These are phyloP conservation scores for Athelia sp. DNA, from an alignment of 1,284 basidiomycete species.

Conservation along the genomic window DNA sequence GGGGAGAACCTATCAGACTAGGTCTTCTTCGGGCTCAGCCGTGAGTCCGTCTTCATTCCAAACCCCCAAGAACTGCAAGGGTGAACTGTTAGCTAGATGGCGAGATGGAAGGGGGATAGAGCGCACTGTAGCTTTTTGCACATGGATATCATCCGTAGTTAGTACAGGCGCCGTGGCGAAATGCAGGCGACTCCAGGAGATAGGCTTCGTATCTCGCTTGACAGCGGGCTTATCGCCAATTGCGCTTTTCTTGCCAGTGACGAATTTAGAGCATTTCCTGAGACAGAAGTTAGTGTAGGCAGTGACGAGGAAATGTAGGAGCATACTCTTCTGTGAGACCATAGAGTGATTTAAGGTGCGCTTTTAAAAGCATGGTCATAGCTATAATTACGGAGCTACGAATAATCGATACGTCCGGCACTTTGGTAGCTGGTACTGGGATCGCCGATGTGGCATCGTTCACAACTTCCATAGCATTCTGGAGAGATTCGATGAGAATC, in stretches of 20 bases:
- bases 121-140: constrained; percentile 56
- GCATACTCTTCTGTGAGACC: constrained; percentile 82
- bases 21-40: constrained; percentile 61
- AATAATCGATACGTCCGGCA: constrained; percentile 37
- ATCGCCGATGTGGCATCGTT: neutral
- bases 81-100: constrained; percentile 3
- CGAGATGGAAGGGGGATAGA: constrained; percentile 4
- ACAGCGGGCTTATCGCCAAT: constrained; percentile 77
- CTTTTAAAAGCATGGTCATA: constrained; percentile 80
- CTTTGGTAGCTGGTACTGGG: constrained; percentile 7
- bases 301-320: constrained; percentile 3
- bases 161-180: constrained; percentile 55
- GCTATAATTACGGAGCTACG: constrained; percentile 71
- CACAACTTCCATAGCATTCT: constrained; percentile 1
- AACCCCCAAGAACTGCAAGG: constrained; percentile 61
- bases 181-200: constrained; percentile 69
- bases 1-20: constrained; percentile 16
- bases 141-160: constrained; percentile 51
- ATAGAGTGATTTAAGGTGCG: constrained; percentile 78
- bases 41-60: constrained; percentile 78
- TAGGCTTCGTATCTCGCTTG: constrained; percentile 53
- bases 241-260: constrained; percentile 80
- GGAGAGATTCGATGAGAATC: constrained; percentile 2
- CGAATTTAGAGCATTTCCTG: constrained; percentile 87
- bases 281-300: constrained; percentile 3